Evolutionary conservation across 345 rosid genomes (phyloP), one percentile per base, ranked within the genome.

Genomic region (Lepidium didymum): DNA sequence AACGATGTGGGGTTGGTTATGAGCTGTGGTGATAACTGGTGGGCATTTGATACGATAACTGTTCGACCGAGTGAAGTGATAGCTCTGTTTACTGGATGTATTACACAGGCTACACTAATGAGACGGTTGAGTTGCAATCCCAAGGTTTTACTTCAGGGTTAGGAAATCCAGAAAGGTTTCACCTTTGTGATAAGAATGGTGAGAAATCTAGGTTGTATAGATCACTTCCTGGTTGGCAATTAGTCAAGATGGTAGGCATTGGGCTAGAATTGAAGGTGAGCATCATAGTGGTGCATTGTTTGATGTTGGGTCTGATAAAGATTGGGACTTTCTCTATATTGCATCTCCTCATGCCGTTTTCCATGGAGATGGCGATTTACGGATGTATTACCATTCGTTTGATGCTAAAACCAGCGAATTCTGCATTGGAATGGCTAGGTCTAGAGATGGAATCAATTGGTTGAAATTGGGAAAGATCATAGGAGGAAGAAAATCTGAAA

Each of bases 191-290:
- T 67, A 77, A 67, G 38, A 67, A 73, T 51, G 52, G 13, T 31
- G 62, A 15, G 16, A 68, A 15, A 15, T 67, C 36, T 14, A 70
- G 52, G 49, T 44, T 82, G 36, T 76, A 47, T 16, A 81, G 76
- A 76, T 86, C 91, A 10, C 84, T 82, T 31, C 92, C 91, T 3
- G 96, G 4, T 73, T 92, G 44, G 95, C 91, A 18, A 87, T 85
- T 25, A 92, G 96, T 71, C 96, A 89, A 62, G 95, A 92, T 62
- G 96, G 91, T 59, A 81, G 89, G 67, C 81, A 89, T 51, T 92
- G 96, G 98, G 96, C 92, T 38, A 87, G 91, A 75, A 87, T 92
- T 62, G 95, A 92, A 81, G 92, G 98, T 38, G 92, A 87, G 52
- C 88, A 89, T 72, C 91, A 87, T 47, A 86, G 91, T 58, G 92